Conservation (phyloP, 768 basidiomycete genomes). For the Boletellus emodensis region DNA sequence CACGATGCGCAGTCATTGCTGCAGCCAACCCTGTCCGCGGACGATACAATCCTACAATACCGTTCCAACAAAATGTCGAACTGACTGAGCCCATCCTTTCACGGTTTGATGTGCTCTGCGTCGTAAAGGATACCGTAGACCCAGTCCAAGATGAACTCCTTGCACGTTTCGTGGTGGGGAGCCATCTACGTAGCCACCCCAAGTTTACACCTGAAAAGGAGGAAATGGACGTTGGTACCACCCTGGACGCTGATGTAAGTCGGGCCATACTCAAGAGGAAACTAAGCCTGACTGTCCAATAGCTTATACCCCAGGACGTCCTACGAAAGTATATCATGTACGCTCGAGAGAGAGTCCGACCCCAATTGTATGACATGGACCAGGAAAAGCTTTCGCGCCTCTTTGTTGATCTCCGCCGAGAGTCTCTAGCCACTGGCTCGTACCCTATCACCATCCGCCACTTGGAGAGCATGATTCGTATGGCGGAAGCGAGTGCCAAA, state of each 20-base stretch:
- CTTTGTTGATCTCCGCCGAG: conserved; percentile 92
- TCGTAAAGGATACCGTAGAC: conserved; percentile 96
- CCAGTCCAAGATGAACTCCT: conserved; percentile 96
- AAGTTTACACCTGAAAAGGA: conserved; percentile 83
- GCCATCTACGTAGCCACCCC: conserved; percentile 92
- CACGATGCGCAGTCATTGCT: conserved; percentile 95
- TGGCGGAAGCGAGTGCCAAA: conserved; percentile 97
- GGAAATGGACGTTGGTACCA: conserved; percentile 90
- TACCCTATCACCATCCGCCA: conserved; percentile 98
- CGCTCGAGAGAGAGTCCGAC: conserved; percentile 86
- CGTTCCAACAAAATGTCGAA: conserved; percentile 98
- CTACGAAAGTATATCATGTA: conserved; percentile 99
- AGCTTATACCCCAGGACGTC: conserved; percentile 97
- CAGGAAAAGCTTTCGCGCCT: conserved; percentile 92
- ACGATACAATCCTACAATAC: conserved; percentile 96
- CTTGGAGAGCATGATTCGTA: conserved; percentile 98
- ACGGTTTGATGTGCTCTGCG: conserved; percentile 96
- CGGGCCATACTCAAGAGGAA: neutral
- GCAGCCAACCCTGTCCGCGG: conserved; percentile 98
- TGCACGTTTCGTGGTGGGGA: conserved; percentile 96
- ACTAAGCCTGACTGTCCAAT: conserved; percentile 8
- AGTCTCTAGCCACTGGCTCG: conserved; percentile 96
- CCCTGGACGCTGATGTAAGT: conserved; percentile 85
- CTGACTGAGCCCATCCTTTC: conserved; percentile 97
- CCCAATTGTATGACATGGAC: conserved; percentile 93